Evolutionary conservation across 306 rosid species (phyloP).

Genomic region (Abrus pulchellus): DNA sequence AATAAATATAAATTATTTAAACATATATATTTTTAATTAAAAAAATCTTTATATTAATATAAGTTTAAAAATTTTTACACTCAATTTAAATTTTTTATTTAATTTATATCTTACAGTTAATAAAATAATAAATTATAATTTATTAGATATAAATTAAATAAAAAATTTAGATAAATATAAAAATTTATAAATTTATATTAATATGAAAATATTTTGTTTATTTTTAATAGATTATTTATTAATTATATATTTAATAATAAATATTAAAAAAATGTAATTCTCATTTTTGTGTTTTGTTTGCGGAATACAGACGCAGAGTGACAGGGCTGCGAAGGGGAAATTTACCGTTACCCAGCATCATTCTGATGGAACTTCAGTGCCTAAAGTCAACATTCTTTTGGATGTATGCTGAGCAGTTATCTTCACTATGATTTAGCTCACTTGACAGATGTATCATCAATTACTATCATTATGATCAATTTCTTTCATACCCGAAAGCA

Average conservation of each 20-base stretch:
- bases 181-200: too few relatives aligned
- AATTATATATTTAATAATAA: neutral
- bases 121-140: too few relatives aligned
- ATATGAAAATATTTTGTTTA: too few relatives aligned
- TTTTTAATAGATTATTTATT: neutral
- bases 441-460: conserved; percentile 37
- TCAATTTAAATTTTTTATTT: too few relatives aligned
- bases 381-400: conserved; percentile 51
- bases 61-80: too few relatives aligned
- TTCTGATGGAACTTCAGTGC: conserved; percentile 44
- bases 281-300: neutral
- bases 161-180: too few relatives aligned
- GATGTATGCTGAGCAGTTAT: neutral
- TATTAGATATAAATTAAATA: too few relatives aligned
- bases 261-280: neutral
- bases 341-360: conserved; percentile 51
- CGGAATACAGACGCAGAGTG: neutral
- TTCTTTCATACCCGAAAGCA: conserved; percentile 26
- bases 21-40: too few relatives aligned
- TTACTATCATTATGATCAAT: conserved; percentile 41
- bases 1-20: too few relatives aligned
- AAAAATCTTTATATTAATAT: too few relatives aligned
- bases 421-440: conserved; percentile 39
- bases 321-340: neutral
- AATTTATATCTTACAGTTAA: too few relatives aligned